Percentiles rank a stretch among this genome's conserved stretches.
These are phyloP conservation scores for Brassica nigra DNA, from an alignment of 345 rosid genomes.

Conservation along the genomic window DNA sequence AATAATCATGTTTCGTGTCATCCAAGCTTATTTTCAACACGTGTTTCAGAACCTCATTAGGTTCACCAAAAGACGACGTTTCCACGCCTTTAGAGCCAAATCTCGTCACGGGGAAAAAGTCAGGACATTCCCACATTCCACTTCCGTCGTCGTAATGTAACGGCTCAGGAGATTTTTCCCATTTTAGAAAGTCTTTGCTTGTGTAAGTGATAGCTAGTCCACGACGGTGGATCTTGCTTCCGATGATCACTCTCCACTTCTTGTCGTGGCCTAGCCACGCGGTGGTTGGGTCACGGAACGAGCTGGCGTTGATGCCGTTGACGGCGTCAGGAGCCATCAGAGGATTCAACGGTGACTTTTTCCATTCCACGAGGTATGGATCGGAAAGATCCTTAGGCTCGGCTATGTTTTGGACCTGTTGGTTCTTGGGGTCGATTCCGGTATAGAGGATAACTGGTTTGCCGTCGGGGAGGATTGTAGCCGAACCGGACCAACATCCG, in stretches of 20 bases:
- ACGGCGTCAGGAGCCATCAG: conserved; percentile 47
- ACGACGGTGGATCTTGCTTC: conserved; percentile 46
- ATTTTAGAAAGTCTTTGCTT: conserved; percentile 59
- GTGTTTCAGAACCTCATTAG: conserved; percentile 51
- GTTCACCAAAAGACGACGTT: conserved; percentile 36
- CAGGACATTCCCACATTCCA: conserved; percentile 93
- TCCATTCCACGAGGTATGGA: conserved; percentile 67
- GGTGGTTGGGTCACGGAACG: conserved; percentile 88
- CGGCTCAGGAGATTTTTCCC: conserved; percentile 52
- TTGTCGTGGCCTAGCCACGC: conserved; percentile 67
- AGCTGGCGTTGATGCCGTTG: conserved; percentile 51
- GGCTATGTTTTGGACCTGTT: conserved; percentile 65
- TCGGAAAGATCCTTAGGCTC: conserved; percentile 58
- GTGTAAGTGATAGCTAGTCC: conserved; percentile 58
- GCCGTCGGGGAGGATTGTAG: conserved; percentile 53
- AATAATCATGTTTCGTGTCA: conserved; percentile 51
- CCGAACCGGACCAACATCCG: conserved; percentile 81
- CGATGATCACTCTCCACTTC: conserved; percentile 60
- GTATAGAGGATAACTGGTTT: conserved; percentile 71
- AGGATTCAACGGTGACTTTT: conserved; percentile 60
- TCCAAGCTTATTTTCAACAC: conserved; percentile 62
- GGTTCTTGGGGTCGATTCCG: conserved; percentile 47
- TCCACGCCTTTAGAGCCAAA: conserved; percentile 37
- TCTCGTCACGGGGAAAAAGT: conserved; percentile 59
- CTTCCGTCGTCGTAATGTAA: conserved; percentile 57